Percentiles rank a stretch among this genome's conserved stretches.
These are phyloP conservation scores for Aspergillus pseudotamarii DNA, from an alignment of 2,329 filamentous ascomycete species.

Conservation along the genomic window DNA sequence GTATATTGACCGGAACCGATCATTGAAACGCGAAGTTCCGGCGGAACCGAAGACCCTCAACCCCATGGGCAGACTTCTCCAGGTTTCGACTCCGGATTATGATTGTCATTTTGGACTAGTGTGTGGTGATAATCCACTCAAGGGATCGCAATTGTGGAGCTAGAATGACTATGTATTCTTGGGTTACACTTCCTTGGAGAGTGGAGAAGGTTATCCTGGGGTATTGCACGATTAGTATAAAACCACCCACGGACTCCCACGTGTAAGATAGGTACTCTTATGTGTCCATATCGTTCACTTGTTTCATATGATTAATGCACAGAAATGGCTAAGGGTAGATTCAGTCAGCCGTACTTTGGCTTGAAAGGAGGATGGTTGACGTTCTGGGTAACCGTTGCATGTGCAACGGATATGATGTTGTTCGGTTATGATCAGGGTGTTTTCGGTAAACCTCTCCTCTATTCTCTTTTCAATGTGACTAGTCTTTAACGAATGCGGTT, in stretches of 20 bases:
- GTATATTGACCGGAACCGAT: neutral
- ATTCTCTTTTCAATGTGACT: no score
- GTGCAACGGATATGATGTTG: slow-evolving; percentile 31
- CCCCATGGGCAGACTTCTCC: neutral
- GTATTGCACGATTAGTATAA: neutral
- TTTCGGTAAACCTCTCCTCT: slow-evolving; percentile 40
- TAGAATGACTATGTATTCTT: neutral
- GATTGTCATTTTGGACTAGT: neutral
- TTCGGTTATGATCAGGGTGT: slow-evolving; percentile 55
- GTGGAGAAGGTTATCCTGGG: neutral
- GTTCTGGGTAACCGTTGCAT: slow-evolving; percentile 8
- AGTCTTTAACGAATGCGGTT: neutral
- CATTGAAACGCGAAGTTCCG: neutral
- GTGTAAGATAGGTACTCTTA: neutral
- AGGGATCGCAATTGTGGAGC: neutral
- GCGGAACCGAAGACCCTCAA: neutral
- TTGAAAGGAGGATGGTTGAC: slow-evolving; percentile 4
- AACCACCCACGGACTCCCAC: neutral
- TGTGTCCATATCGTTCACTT: neutral
- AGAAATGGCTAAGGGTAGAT: neutral
- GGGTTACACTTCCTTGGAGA: neutral
- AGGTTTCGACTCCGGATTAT: neutral
- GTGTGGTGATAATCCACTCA: neutral
- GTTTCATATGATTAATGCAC: neutral
- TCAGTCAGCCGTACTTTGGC: slow-evolving; percentile 3